Conservation (phyloP, 176 grass and related monocot genomes). For the Oryza meridionalis region DNA sequence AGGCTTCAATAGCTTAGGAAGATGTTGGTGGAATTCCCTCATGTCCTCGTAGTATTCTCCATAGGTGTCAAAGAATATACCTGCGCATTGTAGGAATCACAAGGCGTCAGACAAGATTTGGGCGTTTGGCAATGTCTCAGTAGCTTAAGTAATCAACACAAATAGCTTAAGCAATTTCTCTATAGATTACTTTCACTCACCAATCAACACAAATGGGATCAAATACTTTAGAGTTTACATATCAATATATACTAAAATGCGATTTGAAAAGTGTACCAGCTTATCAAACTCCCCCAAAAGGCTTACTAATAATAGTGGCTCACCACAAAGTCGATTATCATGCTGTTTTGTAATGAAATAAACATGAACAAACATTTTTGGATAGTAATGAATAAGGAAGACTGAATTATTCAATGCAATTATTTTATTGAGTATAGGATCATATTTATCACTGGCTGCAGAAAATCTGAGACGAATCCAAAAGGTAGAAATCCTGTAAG, state of each 20-base stretch:
- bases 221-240: neutral
- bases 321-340: neutral
- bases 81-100: slow-evolving; percentile 20
- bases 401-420: neutral
- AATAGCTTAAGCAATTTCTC: neutral
- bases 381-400: neutral
- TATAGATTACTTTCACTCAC: neutral
- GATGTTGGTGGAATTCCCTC: slow-evolving; percentile 82
- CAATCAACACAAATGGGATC: neutral
- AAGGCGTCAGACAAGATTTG: neutral
- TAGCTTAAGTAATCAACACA: neutral
- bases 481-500: neutral
- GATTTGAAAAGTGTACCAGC: neutral
- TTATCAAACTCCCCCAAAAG: neutral
- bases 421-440: neutral
- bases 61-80: slow-evolving; percentile 89
- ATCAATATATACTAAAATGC: neutral
- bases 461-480: neutral
- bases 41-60: slow-evolving; percentile 95
- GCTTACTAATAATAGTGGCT: neutral
- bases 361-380: slow-evolving; percentile 4
- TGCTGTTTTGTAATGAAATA: neutral
- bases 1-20: slow-evolving; percentile 69
- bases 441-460: neutral
- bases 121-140: neutral